Evolutionary conservation across 108 stramenopile species (phyloP), one percentile per base, ranked within the genome.

Genomic region (Skeletonema costatum): DNA sequence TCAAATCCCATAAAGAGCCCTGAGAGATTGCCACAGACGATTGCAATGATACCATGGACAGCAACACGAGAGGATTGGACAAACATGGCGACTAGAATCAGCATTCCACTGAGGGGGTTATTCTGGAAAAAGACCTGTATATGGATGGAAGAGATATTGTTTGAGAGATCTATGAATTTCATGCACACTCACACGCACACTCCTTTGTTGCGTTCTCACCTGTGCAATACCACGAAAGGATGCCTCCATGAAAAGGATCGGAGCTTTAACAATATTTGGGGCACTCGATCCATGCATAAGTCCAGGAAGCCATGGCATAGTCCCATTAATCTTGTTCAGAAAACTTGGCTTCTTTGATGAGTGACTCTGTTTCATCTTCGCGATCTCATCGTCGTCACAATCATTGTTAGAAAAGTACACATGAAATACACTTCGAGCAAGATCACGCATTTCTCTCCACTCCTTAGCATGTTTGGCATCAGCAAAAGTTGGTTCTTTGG

Each of bases 61-160:
- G 83, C 78, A 50, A 79, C 73, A 21, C 78, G 56, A 25, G 59
- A 53, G 14, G 78, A 80, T 53, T 84, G 83, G 25, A 80, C 32
- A 51, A 84, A 80, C 56, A 84, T 58, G 10, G 53, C 83, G 7
- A 71, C 39, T 9, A 84, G 48, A 50, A 85, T 68, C 10, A 85
- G 60, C 10, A 81, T 25, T 31, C 84, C 84, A 50, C 62, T 77
- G 6, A 81, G 10, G 1, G 84, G 84, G 31, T 77, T 78, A 31
- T 85, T 85, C 32, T 76, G 75, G 61, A 85, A 85, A 42, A 66
- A 76, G 38, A 81, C 80, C 61, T 80, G 73, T 12, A 50, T 9
- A 25, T 0, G 6, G 21, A 53, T 53, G n/a, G n/a, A n/a, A 53
- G 53, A 25, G 21, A 50, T 19, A 11, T 39, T 39, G 10, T 39